phyloP scores from a whole-genome alignment of 148 eudicot species.

The Heliamphora exappendiculata region DNA sequence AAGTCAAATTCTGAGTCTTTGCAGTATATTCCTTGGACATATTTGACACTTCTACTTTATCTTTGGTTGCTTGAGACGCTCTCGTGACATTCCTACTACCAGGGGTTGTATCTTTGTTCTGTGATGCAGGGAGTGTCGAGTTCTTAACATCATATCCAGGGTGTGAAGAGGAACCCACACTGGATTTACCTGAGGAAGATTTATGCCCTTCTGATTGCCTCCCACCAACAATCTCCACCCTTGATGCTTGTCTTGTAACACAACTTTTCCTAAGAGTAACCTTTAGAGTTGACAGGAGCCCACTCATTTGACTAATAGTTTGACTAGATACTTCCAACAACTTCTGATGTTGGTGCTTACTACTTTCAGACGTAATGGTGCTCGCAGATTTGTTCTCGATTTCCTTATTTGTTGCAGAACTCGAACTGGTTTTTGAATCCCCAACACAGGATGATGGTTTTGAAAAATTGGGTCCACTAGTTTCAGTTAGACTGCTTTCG shows the following conservation, averaged over 20 bases:
- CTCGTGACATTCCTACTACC: constrained; percentile 21
- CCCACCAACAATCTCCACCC: constrained; percentile 29
- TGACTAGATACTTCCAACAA: constrained; percentile 26
- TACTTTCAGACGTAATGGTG: constrained; percentile 30
- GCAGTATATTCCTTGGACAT: constrained; percentile 16
- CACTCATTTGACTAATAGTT: constrained; percentile 23
- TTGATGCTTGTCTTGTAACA: constrained; percentile 45
- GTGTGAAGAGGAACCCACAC: constrained; percentile 46
- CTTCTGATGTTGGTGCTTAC: constrained; percentile 23
- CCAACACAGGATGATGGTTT: constrained; percentile 5
- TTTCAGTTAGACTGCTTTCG: constrained; percentile 19
- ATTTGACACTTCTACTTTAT: constrained; percentile 14
- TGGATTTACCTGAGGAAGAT: constrained; percentile 55
- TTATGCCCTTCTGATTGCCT: constrained; percentile 32
- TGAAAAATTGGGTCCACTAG: constrained; percentile 6
- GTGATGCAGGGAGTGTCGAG: constrained; percentile 5
- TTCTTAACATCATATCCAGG: constrained; percentile 20
- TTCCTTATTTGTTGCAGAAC: constrained; percentile 16
- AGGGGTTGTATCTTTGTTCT: constrained; percentile 20
- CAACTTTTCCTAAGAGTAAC: constrained; percentile 42
- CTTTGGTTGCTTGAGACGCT: constrained; percentile 10
- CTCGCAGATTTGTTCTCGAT: constrained; percentile 25
- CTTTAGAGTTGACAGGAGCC: constrained; percentile 34
- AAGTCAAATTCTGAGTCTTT: constrained; percentile 2
- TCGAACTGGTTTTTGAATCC: constrained; percentile 16